Evolutionary conservation across 2,329 filamentous ascomycete species (phyloP), one percentile per base, ranked within the genome.

Genomic region (Cercospora sp.): DNA sequence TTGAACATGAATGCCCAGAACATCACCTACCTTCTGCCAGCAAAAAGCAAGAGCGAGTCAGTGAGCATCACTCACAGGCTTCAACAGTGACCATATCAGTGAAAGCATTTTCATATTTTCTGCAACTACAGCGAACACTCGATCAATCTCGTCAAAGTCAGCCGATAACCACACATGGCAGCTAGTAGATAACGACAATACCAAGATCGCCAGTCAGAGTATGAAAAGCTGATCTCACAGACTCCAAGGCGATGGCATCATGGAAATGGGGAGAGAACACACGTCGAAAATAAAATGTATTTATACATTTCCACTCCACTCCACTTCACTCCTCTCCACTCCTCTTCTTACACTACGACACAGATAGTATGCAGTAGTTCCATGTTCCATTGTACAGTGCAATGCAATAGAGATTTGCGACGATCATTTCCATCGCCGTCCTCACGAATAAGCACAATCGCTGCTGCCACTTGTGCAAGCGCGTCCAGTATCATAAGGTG

Each of bases 271-370:
- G 6, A n/a, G 5, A 5, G 16, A 8, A 3, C 36, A 39, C 36
- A 39, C 36, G 16, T 39, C 36, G 36, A 23, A n/a, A n/a, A 53
- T 28, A 16, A 55, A 55, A 13, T 28, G 48, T 55, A 55, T 55
- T 55, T 55, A 26, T 55, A 55, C 48, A 55, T 55, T 55, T 55
- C 23, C 48, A 55, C 48, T 55, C 23, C 48, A 55, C 48, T 55
- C 16, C 48, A 28, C 20, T 26, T 9, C 48, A 16, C 33, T 39
- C 48, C 23, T n/a, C 48, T n/a, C 23, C 48, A 8, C 48, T n/a
- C 23, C 5, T 55, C 48, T 55, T 55, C 48, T 30, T 26, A 30
- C 12, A 28, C 48, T 13, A 30, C 23, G 12, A 55, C 48, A 26
- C 48, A 55, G 7, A 30, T 26, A 23, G 48, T 55, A 55, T 55